Evolutionary conservation across 2,329 filamentous ascomycete genomes (phyloP).

Genomic region (Teratosphaeria destructans): DNA sequence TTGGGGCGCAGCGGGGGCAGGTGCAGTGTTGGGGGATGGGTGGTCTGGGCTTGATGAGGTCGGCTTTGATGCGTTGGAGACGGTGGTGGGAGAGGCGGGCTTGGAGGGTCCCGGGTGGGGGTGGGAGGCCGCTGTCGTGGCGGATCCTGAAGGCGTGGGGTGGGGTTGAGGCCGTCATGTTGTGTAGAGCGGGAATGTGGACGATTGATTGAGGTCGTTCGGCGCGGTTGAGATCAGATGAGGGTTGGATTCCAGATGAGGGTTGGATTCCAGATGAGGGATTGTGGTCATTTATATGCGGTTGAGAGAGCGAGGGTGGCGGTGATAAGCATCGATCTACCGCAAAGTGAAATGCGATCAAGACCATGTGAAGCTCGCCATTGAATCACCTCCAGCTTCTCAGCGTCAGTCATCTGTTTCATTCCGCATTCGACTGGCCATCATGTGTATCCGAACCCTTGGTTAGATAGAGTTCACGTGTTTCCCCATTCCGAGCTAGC

Average conservation of each 20-base stretch:
- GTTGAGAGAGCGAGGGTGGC: too few relatives aligned
- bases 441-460: too few relatives aligned
- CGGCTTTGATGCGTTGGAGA: background rate
- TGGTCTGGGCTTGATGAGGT: background rate
- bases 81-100: background rate
- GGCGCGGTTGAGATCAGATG: background rate
- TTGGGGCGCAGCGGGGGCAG: background rate
- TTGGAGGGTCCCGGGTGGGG: background rate
- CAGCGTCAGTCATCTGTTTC: too few relatives aligned
- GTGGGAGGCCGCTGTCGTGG: background rate
- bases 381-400: too few relatives aligned
- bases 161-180: background rate
- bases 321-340: too few relatives aligned
- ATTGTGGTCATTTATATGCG: too few relatives aligned
- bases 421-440: too few relatives aligned
- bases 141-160: background rate
- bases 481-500: too few relatives aligned
- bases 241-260: background rate
- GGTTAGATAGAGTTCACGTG: too few relatives aligned
- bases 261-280: background rate
- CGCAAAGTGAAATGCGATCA: too few relatives aligned
- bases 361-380: too few relatives aligned
- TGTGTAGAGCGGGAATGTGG: background rate
- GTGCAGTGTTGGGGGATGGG: background rate
- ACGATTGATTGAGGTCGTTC: background rate